Percentiles rank a stretch among this genome's conserved stretches.
These are phyloP conservation scores for Gaeumannomyces sp. DNA, from an alignment of 2,329 filamentous ascomycete species.

Conservation along the genomic window DNA sequence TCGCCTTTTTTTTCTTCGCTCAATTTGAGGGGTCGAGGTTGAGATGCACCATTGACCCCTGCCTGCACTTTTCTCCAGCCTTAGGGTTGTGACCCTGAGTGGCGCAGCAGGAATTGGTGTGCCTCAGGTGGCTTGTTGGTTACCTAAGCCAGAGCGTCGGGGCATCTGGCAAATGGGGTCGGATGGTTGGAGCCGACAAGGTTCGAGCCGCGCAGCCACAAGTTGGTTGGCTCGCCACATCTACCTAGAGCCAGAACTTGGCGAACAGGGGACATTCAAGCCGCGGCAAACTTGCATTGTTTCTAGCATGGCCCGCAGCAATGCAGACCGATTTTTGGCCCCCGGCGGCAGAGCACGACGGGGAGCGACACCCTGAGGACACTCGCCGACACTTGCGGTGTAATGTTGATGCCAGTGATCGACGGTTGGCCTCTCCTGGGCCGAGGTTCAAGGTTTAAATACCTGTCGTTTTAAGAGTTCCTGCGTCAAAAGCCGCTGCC, in stretches of 20 bases:
- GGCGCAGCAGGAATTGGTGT: slow-evolving; percentile 5
- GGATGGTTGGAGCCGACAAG: not conserved
- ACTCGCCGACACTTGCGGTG: not conserved
- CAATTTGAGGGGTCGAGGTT: not conserved
- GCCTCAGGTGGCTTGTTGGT: not conserved
- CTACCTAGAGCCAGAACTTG: not conserved
- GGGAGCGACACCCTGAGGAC: too few species aligned
- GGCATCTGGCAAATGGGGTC: not conserved
- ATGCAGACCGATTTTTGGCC: not conserved
- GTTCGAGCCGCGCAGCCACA: not conserved
- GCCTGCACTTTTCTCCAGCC: not conserved
- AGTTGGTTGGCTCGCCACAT: not conserved
- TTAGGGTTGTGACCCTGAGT: slow-evolving; percentile 8
- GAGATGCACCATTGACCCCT: slow-evolving; percentile 4
- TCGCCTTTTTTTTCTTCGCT: not conserved
- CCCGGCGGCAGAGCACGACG: too few species aligned
- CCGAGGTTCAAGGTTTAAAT: too few species aligned
- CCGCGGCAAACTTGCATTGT: too few species aligned
- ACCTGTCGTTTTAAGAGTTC: too few species aligned
- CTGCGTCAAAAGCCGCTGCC: too few species aligned
- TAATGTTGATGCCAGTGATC: not conserved
- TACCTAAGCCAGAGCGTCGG: not conserved
- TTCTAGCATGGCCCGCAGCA: not conserved
- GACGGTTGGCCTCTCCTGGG: not conserved
- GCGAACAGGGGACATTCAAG: not conserved